phyloP scores from a whole-genome alignment of 2,329 filamentous ascomycete genomes.

The Trichoderma breve region DNA sequence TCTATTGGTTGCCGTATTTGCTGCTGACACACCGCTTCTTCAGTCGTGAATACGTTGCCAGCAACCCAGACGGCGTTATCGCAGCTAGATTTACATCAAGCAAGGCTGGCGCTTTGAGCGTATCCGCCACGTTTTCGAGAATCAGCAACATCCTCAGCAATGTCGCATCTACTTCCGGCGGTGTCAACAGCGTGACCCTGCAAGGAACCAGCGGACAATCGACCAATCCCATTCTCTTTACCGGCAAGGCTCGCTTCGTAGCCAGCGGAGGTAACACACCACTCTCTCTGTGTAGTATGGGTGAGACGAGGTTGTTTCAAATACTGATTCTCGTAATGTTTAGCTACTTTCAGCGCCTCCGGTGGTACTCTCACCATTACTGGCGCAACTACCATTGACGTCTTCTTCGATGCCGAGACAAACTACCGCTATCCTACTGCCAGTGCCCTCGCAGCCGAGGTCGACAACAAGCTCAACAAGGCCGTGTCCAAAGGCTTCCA shows the following conservation, averaged over 20 bases:
- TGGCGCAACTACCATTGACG: conserved; percentile 27
- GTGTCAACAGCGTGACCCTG: conserved; percentile 23
- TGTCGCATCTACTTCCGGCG: conserved; percentile 19
- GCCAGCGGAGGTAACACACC: conserved; percentile 22
- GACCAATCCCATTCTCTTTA: conserved; percentile 25
- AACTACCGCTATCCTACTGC: conserved; percentile 27
- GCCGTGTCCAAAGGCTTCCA: conserved; percentile 24
- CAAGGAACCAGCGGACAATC: conserved; percentile 26
- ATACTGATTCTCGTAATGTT: background rate
- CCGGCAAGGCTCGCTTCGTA: conserved; percentile 25
- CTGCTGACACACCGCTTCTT: background rate
- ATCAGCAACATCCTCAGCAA: conserved; percentile 22
- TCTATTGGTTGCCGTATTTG: background rate
- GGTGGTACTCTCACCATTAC: conserved; percentile 23
- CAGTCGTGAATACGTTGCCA: conserved; percentile 40
- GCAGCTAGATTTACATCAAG: conserved; percentile 30
- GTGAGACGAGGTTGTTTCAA: background rate
- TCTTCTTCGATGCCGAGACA: conserved; percentile 30
- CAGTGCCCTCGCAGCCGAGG: conserved; percentile 25
- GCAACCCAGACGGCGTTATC: conserved; percentile 39
- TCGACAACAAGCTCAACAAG: conserved; percentile 26
- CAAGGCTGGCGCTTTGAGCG: conserved; percentile 21
- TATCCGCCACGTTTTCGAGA: conserved; percentile 24
- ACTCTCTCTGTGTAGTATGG: background rate
- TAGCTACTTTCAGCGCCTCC: conserved; percentile 20